Conservation (phyloP, 2,329 filamentous ascomycete species). For the Tolypocladium pustulatum region DNA sequence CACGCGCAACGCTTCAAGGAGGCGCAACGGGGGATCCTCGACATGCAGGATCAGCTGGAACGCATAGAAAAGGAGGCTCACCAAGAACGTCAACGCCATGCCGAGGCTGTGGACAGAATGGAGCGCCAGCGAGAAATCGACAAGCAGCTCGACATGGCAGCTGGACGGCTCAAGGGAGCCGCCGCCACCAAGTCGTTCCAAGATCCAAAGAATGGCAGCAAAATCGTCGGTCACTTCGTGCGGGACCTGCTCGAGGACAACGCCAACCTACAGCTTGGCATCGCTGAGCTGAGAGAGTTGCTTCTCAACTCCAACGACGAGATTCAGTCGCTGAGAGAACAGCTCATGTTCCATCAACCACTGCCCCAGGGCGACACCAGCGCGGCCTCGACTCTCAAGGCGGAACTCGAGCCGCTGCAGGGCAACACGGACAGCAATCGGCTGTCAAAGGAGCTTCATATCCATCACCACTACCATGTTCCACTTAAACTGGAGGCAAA, state of each 20-base stretch:
- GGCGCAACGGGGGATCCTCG: slow-evolving; percentile 67
- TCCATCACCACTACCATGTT: slow-evolving; percentile 89
- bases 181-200: slow-evolving; percentile 59
- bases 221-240: slow-evolving; percentile 89
- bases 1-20: slow-evolving; percentile 77
- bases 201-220: slow-evolving; percentile 46
- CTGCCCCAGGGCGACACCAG: slow-evolving; percentile 28
- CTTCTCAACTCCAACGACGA: slow-evolving; percentile 87
- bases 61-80: slow-evolving; percentile 74
- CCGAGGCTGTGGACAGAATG: slow-evolving; percentile 71
- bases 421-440: slow-evolving; percentile 12
- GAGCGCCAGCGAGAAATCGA: slow-evolving; percentile 76
- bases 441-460: slow-evolving; percentile 66
- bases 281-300: slow-evolving; percentile 85
- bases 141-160: slow-evolving; percentile 68
- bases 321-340: slow-evolving; percentile 75
- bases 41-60: slow-evolving; percentile 81
- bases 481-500: slow-evolving; percentile 49
- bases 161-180: slow-evolving; percentile 69
- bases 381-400: slow-evolving; percentile 47
- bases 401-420: slow-evolving; percentile 55
- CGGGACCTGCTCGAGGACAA: slow-evolving; percentile 94
- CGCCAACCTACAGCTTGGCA: slow-evolving; percentile 82
- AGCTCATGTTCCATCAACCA: slow-evolving; percentile 71
- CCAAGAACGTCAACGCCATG: slow-evolving; percentile 71